Conservation (phyloP, 768 basidiomycete genomes). For the Tremella fuciformis region DNA sequence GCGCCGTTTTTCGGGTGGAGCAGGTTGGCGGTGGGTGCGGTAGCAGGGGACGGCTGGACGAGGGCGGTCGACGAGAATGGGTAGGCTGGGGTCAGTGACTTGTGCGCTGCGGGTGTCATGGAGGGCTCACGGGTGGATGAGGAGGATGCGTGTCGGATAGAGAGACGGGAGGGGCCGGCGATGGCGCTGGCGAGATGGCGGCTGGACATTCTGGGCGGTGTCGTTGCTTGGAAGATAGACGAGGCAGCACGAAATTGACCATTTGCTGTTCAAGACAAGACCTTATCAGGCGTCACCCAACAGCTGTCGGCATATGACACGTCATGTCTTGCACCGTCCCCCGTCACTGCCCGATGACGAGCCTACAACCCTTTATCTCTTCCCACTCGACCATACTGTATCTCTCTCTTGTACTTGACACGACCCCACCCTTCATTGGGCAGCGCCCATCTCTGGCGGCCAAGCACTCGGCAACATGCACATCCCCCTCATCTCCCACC, state of each 20-base stretch:
- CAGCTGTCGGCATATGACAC: no score
- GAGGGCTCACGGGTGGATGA: no score
- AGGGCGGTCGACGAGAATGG: slow-evolving; percentile 7
- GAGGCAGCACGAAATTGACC: no score
- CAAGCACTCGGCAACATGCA: slow-evolving; percentile 30
- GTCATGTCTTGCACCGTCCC: neutral
- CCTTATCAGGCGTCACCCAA: no score
- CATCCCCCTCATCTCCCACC: slow-evolving; percentile 33
- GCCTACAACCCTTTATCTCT: neutral
- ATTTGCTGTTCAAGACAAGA: no score
- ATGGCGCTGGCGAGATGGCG: no score
- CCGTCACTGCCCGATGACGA: neutral
- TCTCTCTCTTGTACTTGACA: slow-evolving; percentile 2
- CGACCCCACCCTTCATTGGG: neutral
- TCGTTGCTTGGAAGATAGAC: no score
- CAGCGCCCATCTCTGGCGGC: neutral
- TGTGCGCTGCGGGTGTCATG: no score
- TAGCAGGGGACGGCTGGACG: neutral
- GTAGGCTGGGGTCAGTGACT: neutral
- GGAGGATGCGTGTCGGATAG: no score
- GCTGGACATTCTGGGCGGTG: no score
- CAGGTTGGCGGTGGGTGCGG: neutral
- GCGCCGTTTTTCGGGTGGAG: slow-evolving; percentile 2
- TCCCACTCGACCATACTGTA: slow-evolving; percentile 3
- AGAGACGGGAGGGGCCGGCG: no score